phyloP scores from a whole-genome alignment of 345 rosid species.

The Citrus inodora region DNA sequence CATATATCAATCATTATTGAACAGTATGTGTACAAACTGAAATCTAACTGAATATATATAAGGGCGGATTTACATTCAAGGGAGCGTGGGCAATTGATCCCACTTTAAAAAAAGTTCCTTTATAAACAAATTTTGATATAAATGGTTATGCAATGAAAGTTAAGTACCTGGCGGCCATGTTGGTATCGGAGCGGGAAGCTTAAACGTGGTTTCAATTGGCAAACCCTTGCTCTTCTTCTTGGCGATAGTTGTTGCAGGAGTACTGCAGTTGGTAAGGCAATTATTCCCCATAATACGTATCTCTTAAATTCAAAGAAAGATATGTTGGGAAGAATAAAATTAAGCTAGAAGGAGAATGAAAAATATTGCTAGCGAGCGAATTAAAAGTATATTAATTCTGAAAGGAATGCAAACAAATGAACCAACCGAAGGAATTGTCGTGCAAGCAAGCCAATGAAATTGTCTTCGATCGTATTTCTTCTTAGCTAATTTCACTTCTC shows the following conservation, averaged over 20 bases:
- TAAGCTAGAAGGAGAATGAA: not conserved
- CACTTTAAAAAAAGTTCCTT: no score
- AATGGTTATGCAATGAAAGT: no score
- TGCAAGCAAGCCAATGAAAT: conserved; percentile 2
- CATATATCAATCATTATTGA: not conserved
- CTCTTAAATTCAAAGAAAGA: not conserved
- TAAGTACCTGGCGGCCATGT: conserved; percentile 45
- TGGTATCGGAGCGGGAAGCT: conserved; percentile 62
- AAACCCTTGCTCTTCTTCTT: conserved; percentile 34
- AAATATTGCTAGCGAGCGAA: not conserved
- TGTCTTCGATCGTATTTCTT: not conserved
- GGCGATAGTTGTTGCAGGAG: conserved; percentile 16
- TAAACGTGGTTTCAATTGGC: conserved; percentile 52
- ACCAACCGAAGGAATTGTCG: not conserved
- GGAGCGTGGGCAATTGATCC: no score
- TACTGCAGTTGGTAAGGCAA: conserved; percentile 10
- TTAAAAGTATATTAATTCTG: not conserved
- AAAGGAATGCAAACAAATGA: not conserved
- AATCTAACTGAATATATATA: no score
- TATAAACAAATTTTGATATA: no score
- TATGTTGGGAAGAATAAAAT: no score
- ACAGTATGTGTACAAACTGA: no score
- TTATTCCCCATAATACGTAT: conserved; percentile 27
- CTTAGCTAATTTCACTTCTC: not conserved
- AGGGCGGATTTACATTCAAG: no score